phyloP scores from a whole-genome alignment of 805 yeast species.

The Zygotorulaspora florentina region DNA sequence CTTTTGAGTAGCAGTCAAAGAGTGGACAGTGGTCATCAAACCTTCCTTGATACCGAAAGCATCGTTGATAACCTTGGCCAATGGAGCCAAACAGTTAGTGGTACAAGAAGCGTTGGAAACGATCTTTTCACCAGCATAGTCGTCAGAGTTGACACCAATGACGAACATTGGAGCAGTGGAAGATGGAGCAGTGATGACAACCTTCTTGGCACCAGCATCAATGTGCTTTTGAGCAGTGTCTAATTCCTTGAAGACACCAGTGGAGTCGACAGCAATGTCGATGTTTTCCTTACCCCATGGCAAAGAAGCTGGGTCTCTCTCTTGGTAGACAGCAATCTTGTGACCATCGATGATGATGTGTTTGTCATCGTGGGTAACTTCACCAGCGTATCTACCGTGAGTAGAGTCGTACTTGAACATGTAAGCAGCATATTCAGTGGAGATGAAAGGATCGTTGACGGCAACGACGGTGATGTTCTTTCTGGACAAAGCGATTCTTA shows the following conservation, averaged over 20 bases:
- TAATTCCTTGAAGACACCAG: slow-evolving; percentile 65
- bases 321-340: slow-evolving; percentile 50
- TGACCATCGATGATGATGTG: slow-evolving; percentile 51
- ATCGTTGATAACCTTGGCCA: slow-evolving; percentile 65
- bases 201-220: slow-evolving; percentile 72
- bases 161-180: slow-evolving; percentile 71
- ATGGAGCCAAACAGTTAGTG: slow-evolving; percentile 71
- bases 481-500: slow-evolving; percentile 58
- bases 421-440: slow-evolving; percentile 65
- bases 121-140: slow-evolving; percentile 54
- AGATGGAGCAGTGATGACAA: slow-evolving; percentile 68
- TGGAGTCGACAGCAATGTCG: slow-evolving; percentile 64
- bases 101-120: slow-evolving; percentile 72
- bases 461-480: slow-evolving; percentile 55
- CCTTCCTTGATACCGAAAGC: slow-evolving; percentile 67
- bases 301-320: slow-evolving; percentile 61
- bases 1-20: slow-evolving; percentile 69
- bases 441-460: slow-evolving; percentile 66
- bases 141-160: slow-evolving; percentile 62
- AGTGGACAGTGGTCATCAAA: slow-evolving; percentile 71
- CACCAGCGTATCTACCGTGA: slow-evolving; percentile 61
- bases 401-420: slow-evolving; percentile 74
- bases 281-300: slow-evolving; percentile 65
- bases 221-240: slow-evolving; percentile 66
- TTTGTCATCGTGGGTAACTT: slow-evolving; percentile 50